A percentile compares a stretch with the other conserved stretches of the same genome.
Conservation (phyloP, 208 protist genomes). For the Leishmania mexicana region DNA sequence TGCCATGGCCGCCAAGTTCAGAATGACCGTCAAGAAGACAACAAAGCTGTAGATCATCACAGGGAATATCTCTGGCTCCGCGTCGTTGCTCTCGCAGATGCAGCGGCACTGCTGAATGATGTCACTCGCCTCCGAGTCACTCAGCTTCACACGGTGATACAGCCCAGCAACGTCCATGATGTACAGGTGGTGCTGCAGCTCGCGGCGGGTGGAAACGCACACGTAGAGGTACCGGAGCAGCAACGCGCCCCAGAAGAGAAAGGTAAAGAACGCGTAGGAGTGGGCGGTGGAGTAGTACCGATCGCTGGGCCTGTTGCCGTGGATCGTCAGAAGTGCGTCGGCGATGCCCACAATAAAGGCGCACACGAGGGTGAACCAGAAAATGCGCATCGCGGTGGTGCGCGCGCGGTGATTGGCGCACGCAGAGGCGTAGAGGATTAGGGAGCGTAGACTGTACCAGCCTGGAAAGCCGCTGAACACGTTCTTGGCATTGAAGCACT, state of each 20-base stretch:
- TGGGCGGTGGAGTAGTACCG: constrained; percentile 58
- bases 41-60: constrained; percentile 31
- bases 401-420: constrained; percentile 73
- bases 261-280: constrained; percentile 60
- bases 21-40: constrained; percentile 25
- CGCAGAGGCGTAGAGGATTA: constrained; percentile 73
- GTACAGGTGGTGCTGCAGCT: constrained; percentile 58
- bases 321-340: constrained; percentile 49
- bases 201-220: constrained; percentile 34
- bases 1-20: constrained; percentile 42
- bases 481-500: constrained; percentile 46
- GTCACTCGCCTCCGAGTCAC: constrained; percentile 39
- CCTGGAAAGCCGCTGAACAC: constrained; percentile 72
- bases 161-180: constrained; percentile 71
- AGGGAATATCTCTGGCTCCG: constrained; percentile 54
- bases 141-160: constrained; percentile 55
- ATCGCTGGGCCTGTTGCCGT: constrained; percentile 9
- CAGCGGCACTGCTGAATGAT: constrained; percentile 52
- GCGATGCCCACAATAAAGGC: constrained; percentile 41
- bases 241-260: constrained; percentile 55
- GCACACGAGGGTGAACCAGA: constrained; percentile 51
- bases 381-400: constrained; percentile 53
- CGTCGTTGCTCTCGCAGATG: constrained; percentile 44
- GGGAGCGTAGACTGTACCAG: constrained; percentile 75
- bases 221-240: constrained; percentile 66